Evolutionary conservation across 352 stramenopile species (phyloP).

Genomic region (Phytophthora pinifolia): DNA sequence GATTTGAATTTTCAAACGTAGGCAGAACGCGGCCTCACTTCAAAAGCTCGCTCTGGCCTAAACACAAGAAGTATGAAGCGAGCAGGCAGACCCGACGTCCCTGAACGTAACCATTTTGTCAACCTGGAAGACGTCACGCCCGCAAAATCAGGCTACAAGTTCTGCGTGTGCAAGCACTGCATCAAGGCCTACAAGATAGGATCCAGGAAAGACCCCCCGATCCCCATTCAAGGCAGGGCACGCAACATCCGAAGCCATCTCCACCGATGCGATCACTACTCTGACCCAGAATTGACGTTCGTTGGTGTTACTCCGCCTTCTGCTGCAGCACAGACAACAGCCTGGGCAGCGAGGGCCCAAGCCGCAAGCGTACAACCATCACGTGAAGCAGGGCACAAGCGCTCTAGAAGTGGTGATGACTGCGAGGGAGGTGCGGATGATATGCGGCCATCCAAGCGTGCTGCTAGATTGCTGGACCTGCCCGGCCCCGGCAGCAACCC

Average conservation of each 20-base stretch:
- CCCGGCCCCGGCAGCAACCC: neutral
- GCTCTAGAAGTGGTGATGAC: neutral
- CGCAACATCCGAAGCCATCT: neutral
- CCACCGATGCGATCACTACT: neutral
- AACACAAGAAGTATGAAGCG: too few relatives aligned
- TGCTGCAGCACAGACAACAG: neutral
- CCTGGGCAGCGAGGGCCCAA: too few relatives aligned
- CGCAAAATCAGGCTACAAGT: neutral
- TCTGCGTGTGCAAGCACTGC: slow-evolving; percentile 1
- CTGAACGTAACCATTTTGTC: neutral
- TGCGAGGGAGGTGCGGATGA: neutral
- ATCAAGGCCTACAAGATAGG: neutral
- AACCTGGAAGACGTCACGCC: neutral
- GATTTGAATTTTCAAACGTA: too few relatives aligned
- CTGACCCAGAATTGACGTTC: neutral
- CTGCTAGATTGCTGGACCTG: neutral
- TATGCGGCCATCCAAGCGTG: neutral
- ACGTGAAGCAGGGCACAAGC: neutral
- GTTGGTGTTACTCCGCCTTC: neutral
- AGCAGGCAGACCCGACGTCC: too few relatives aligned
- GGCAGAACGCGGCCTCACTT: too few relatives aligned
- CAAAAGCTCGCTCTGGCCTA: too few relatives aligned
- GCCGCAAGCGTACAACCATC: neutral
- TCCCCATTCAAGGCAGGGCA: neutral
- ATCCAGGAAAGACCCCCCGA: neutral